A percentile compares a stretch with the other conserved stretches of the same genome.
These are phyloP conservation scores for Chlamydomonas reinhardtii DNA, from an alignment of 163 green algal genomes.

Conservation along the genomic window DNA sequence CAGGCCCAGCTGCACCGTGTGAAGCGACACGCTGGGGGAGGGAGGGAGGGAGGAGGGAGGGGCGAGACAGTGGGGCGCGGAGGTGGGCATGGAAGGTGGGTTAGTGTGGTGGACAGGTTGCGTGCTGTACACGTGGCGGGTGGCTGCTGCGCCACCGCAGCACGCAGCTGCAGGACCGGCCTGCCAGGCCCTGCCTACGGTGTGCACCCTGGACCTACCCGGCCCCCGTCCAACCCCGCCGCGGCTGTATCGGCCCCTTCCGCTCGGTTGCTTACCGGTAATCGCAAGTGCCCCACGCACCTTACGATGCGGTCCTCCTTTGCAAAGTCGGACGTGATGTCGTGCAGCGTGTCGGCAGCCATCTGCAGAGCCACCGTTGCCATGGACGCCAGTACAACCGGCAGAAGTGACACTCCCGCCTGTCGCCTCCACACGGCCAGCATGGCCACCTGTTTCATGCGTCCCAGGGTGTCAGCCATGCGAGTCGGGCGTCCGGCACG, in stretches of 20 bases:
- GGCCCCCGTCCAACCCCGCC: too few relatives aligned
- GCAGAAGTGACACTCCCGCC: slow-evolving; percentile 4
- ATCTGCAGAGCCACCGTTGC: slow-evolving; percentile 11
- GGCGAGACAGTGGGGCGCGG: too few relatives aligned
- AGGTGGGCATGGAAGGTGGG: too few relatives aligned
- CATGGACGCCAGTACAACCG: slow-evolving; percentile 34
- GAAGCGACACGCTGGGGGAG: slow-evolving; percentile 22
- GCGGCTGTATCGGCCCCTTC: too few relatives aligned
- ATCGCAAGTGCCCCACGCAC: neutral
- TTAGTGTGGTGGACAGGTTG: too few relatives aligned
- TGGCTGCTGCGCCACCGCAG: too few relatives aligned
- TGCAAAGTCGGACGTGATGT: neutral
- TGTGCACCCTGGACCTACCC: too few relatives aligned
- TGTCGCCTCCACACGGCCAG: neutral
- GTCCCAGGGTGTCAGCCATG: neutral
- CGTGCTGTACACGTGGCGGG: too few relatives aligned
- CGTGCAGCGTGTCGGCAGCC: slow-evolving; percentile 25
- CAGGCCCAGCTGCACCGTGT: slow-evolving; percentile 4
- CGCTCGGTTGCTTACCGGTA: too few relatives aligned
- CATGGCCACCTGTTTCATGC: slow-evolving; percentile 7
- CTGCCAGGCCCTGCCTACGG: too few relatives aligned
- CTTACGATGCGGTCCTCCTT: slow-evolving; percentile 34
- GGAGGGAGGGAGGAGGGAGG: too few relatives aligned
- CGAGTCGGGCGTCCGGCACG: neutral
- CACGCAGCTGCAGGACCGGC: too few relatives aligned